Evolutionary conservation across 495 filamentous ascomycete genomes (phyloP).

Genomic region (Clohesyomyces aquaticus): DNA sequence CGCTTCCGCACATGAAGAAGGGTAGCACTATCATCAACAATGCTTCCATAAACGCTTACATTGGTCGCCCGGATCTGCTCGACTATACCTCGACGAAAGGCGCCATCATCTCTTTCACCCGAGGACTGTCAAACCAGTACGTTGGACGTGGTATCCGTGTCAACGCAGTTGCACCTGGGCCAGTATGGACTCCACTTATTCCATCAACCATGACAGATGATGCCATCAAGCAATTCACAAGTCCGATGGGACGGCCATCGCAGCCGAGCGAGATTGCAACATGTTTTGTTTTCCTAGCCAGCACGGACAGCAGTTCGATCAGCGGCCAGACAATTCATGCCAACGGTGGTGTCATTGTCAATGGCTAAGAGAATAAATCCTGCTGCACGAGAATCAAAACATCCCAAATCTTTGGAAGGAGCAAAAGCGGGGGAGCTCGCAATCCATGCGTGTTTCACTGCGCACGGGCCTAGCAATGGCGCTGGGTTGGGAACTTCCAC

Average conservation of each 20-base stretch:
- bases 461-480: too few species aligned
- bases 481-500: too few species aligned
- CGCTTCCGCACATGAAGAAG: constrained; percentile 72
- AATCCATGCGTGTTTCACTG: too few species aligned
- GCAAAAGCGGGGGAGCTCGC: too few species aligned
- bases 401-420: too few species aligned
- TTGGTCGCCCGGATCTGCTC: constrained; percentile 78
- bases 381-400: too few species aligned
- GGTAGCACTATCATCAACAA: constrained; percentile 85
- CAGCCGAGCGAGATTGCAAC: constrained; percentile 81
- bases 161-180: constrained; percentile 80
- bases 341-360: constrained; percentile 40
- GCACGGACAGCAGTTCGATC: constrained; percentile 60
- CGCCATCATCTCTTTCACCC: constrained; percentile 80
- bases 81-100: constrained; percentile 88
- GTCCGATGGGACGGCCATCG: constrained; percentile 77
- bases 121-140: constrained; percentile 76
- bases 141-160: constrained; percentile 74
- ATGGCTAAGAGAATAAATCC: too few species aligned
- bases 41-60: constrained; percentile 79
- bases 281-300: constrained; percentile 84
- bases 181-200: constrained; percentile 85
- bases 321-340: constrained; percentile 40
- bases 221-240: constrained; percentile 72
- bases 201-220: constrained; percentile 74